Conservation (phyloP, 371 early-diverging fungal species). For the Sporodiniella umbellata region DNA sequence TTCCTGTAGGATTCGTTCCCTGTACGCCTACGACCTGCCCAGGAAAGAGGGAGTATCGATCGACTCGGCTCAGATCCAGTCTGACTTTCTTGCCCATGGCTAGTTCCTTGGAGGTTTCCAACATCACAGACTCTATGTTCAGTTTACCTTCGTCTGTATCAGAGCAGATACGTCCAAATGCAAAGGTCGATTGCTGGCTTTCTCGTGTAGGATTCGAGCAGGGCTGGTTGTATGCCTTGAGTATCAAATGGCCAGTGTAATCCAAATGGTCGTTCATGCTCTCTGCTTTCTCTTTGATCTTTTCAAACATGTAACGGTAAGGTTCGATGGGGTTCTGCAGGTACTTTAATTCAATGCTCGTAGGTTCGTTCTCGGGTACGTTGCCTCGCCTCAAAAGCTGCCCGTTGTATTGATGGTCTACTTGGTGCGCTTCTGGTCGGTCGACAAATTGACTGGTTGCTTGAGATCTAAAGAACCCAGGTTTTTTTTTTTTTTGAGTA, state of each 20-base stretch:
- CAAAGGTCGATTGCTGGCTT: conserved; percentile 31
- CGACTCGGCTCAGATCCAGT: conserved; percentile 52
- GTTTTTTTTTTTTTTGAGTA: neutral
- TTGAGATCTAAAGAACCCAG: conserved; percentile 5
- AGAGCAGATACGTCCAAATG: conserved; percentile 73
- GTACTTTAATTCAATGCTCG: conserved; percentile 19
- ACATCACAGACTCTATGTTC: conserved; percentile 63
- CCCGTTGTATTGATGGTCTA: conserved; percentile 34
- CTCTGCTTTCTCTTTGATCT: conserved; percentile 68
- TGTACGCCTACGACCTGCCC: conserved; percentile 64
- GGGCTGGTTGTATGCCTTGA: conserved; percentile 36
- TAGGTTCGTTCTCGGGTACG: neutral
- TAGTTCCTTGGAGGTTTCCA: conserved; percentile 73
- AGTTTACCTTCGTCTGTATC: conserved; percentile 62
- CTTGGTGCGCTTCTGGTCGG: conserved; percentile 16
- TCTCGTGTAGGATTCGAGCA: conserved; percentile 65
- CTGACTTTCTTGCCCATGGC: conserved; percentile 72
- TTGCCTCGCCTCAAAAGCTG: conserved; percentile 6
- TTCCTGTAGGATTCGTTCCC: conserved; percentile 34
- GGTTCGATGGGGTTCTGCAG: conserved; percentile 50
- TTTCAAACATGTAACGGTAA: conserved; percentile 91
- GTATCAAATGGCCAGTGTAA: conserved; percentile 54
- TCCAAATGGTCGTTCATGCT: conserved; percentile 73
- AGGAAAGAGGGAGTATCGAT: conserved; percentile 65
- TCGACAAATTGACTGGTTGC: conserved; percentile 15